Evolutionary conservation across 306 rosid species (phyloP).

Genomic region (Cicer judaicum): DNA sequence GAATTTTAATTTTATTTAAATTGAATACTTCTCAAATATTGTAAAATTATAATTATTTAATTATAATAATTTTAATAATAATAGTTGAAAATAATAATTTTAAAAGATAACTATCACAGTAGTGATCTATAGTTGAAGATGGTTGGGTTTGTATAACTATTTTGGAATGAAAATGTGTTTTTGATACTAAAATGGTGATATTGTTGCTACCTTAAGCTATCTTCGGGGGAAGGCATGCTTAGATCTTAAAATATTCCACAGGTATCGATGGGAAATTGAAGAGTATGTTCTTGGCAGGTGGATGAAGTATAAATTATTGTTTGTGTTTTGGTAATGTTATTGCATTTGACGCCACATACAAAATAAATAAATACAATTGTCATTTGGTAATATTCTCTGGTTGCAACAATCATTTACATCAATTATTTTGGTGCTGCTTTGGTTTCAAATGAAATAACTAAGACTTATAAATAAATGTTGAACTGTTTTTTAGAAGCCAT

Average conservation of each 20-base stretch:
- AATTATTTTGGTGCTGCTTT: not conserved
- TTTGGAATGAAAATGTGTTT: too few relatives aligned
- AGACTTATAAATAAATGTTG: not conserved
- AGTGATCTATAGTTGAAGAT: too few relatives aligned
- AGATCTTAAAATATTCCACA: not conserved
- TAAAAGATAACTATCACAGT: too few relatives aligned
- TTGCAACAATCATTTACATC: not conserved
- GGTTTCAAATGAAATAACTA: not conserved
- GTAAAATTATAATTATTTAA: too few relatives aligned
- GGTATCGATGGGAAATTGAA: not conserved
- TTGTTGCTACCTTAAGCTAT: constrained; percentile 3
- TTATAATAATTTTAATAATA: too few relatives aligned
- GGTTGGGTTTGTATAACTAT: too few relatives aligned
- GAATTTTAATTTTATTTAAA: too few relatives aligned
- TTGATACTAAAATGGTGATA: not conserved
- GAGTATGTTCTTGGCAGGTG: not conserved
- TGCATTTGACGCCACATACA: not conserved
- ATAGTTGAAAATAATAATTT: too few relatives aligned
- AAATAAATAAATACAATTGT: not conserved
- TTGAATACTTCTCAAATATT: too few relatives aligned
- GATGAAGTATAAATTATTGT: not conserved
- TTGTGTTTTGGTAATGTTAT: not conserved
- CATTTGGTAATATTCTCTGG: not conserved
- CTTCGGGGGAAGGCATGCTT: not conserved
- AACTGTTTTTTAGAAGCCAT: not conserved